Base-by-base conservation (phyloP, 108 stramenopile species). In the Parmales sp. region DNA sequence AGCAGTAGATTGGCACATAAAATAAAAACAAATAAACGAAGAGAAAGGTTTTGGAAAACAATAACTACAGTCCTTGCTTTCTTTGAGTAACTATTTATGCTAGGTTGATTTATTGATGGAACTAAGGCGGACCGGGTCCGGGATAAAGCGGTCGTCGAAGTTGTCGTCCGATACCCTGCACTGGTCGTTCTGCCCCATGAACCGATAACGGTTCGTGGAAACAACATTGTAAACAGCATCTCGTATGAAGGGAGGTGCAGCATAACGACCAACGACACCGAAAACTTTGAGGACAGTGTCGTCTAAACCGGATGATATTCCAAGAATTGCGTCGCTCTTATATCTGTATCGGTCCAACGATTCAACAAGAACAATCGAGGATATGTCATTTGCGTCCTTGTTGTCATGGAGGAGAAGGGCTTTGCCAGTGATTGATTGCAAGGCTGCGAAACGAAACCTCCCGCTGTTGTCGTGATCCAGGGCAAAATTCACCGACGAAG, bases 371-470 rank as follows among this genome's bases (percentile, higher is more conserved):
- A 48, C 46, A 48, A 48, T 50, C 48, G 70, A 71, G 39, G 65
- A 67, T 34, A 74, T 71, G 34, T 74, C 73, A 34, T 74, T 64
- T 20, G 63, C 34, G 19, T 70, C 70, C 43, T 70, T 66, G 23
- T 70, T 70, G 13, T 51, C 66, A 7, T 49, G 19, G 19, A 64
- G 2, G 22, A 74, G 69, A 6, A 74, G 45, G 2, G 65, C 70
- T 1, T 66, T 65, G 8, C 73, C 73, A 37, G 65, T 20, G 25
- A 37, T 26, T 37, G 65, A 49, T 34, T 74, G 73, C 31, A 74
- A 46, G 6, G 73, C 70, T 13, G 73, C 70, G 45, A 74, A 74
- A 20, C 73, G 39, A 19, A 74, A 46, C 38, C 67, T 71, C 22
- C 63, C 50, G 28, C 44, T 34, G 44, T 22, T 66, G 70, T 74